Conservation (phyloP, 805 yeast genomes). For the Grigorovia transvaalensis region DNA sequence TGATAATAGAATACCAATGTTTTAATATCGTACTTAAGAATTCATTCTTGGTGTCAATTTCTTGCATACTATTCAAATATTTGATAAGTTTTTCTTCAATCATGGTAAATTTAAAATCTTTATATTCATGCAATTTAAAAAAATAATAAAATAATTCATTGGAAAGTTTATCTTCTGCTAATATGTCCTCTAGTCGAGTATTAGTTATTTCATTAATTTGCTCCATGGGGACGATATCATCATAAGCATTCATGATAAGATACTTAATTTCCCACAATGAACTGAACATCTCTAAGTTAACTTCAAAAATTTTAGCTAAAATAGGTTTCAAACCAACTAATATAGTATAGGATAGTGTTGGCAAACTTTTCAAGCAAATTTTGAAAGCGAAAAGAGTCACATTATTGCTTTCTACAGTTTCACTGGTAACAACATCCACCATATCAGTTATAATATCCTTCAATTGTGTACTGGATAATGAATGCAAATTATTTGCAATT, state of each 20-base stretch:
- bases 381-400: constrained; percentile 17
- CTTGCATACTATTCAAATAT: constrained; percentile 9
- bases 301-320: constrained; percentile 20
- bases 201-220: constrained; percentile 8
- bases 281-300: constrained; percentile 7
- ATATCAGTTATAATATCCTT: constrained; percentile 17
- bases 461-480: constrained; percentile 41
- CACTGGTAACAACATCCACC: constrained; percentile 6
- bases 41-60: constrained; percentile 1
- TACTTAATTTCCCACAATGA: constrained; percentile 39
- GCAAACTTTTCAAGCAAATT: constrained; percentile 35
- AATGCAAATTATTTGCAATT: constrained; percentile 34
- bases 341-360: constrained; percentile 23
- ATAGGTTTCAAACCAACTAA: constrained; percentile 14
- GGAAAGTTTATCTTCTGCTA: not conserved
- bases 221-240: constrained; percentile 25
- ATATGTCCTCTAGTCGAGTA: not conserved
- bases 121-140: constrained; percentile 44
- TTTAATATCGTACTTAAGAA: constrained; percentile 26
- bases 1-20: constrained; percentile 48
- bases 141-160: constrained; percentile 27
- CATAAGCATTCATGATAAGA: constrained; percentile 40
- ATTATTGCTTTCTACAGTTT: constrained; percentile 4
- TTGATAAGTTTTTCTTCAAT: constrained; percentile 19
- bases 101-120: constrained; percentile 19